These are phyloP conservation scores for Fusarium heterosporum DNA, from an alignment of 2,329 filamentous ascomycete genomes.

Conservation along the genomic window DNA sequence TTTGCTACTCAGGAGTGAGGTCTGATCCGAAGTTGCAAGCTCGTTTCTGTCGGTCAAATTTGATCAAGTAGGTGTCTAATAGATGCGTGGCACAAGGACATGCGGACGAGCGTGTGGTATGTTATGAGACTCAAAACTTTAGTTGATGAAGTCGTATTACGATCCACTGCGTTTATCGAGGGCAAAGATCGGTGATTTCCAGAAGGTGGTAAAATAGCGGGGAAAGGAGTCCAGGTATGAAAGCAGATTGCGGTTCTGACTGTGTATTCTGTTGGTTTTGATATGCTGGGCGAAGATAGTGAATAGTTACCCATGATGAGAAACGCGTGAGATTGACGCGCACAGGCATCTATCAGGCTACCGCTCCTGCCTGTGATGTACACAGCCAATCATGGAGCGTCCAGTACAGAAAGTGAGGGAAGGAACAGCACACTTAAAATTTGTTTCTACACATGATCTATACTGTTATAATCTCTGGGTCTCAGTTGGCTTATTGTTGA, in stretches of 20 bases:
- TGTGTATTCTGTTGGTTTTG: not conserved
- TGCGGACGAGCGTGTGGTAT: constrained; percentile 17
- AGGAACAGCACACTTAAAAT: not conserved
- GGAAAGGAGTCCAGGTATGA: not conserved
- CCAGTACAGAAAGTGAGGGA: not conserved
- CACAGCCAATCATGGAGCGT: constrained; percentile 29
- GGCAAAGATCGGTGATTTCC: constrained; percentile 12
- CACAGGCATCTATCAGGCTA: constrained; percentile 18
- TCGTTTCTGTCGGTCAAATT: constrained; percentile 20
- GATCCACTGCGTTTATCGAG: constrained; percentile 25
- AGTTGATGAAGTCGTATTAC: constrained; percentile 28
- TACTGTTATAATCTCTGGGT: too few relatives aligned
- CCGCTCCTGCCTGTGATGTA: constrained; percentile 17
- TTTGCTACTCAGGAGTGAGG: constrained; percentile 9
- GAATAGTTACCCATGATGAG: not conserved
- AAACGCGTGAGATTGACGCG: constrained; percentile 42
- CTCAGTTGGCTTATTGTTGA: too few relatives aligned
- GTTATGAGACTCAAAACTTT: constrained; percentile 10
- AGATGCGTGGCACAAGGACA: constrained; percentile 32
- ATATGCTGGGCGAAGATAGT: not conserved
- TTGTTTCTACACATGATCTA: too few relatives aligned
- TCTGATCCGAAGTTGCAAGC: constrained; percentile 4
- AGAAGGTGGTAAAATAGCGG: constrained; percentile 12
- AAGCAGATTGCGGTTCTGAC: not conserved
- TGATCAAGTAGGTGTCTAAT: not conserved